Conservation (phyloP, 2,329 filamentous ascomycete species). For the Fusarium poae region DNA sequence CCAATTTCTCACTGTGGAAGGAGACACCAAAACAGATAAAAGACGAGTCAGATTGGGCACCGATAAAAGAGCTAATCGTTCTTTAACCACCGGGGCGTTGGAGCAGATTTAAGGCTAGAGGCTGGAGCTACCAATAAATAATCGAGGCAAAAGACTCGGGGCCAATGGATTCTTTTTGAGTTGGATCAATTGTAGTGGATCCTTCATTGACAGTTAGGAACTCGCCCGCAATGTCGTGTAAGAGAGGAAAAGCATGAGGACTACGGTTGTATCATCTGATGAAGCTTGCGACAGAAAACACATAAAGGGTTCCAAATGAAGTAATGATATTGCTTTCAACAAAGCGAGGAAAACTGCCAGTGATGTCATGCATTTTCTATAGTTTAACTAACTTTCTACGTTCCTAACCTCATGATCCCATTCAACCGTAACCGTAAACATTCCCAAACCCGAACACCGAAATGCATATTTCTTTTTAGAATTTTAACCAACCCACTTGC, state of each 20-base stretch:
- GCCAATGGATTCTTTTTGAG: neutral
- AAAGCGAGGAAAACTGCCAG: neutral
- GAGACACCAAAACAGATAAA: neutral
- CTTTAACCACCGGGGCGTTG: neutral
- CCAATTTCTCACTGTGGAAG: neutral
- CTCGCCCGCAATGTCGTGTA: neutral
- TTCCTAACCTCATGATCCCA: slow-evolving; percentile 15
- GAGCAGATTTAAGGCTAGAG: neutral
- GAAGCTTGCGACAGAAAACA: neutral
- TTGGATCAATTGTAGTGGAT: neutral
- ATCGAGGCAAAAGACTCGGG: neutral
- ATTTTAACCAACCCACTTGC: slow-evolving; percentile 81
- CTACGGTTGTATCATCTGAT: neutral
- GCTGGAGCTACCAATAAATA: neutral
- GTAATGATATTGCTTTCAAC: neutral
- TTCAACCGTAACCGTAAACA: slow-evolving; percentile 13
- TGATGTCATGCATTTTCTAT: slow-evolving; percentile 20
- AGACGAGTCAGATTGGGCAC: slow-evolving; percentile 6
- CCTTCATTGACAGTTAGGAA: neutral
- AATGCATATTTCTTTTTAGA: slow-evolving; percentile 22
- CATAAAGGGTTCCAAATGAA: neutral
- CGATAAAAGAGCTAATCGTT: neutral
- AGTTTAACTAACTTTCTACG: slow-evolving; percentile 13
- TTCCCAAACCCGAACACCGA: slow-evolving; percentile 37
- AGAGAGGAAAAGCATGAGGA: neutral